These are phyloP conservation scores for Puya raimondii DNA, from an alignment of 176 grass and related monocot species.

Conservation along the genomic window DNA sequence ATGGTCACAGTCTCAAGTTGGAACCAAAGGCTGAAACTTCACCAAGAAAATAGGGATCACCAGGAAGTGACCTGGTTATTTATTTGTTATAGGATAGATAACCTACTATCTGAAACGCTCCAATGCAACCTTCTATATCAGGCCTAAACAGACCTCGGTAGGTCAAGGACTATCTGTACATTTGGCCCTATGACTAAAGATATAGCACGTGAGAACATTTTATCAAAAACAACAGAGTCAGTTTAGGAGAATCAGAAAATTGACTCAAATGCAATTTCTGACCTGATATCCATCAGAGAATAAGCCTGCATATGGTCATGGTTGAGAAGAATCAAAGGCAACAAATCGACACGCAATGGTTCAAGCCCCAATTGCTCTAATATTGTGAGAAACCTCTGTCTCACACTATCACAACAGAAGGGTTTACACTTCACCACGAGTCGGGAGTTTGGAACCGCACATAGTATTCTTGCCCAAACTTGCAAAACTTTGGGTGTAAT, in stretches of 20 bases:
- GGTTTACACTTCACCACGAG: conserved; percentile 97
- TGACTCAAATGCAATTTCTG: conserved; percentile 9
- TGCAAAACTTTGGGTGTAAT: conserved; percentile 90
- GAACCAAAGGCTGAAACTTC: too few species aligned
- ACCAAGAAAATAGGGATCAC: too few species aligned
- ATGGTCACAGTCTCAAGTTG: too few species aligned
- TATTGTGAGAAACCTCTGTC: conserved; percentile 79
- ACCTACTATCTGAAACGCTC: too few species aligned
- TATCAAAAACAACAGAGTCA: background rate
- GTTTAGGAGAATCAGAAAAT: background rate
- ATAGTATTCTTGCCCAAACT: conserved; percentile 92
- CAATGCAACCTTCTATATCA: too few species aligned
- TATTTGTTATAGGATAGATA: too few species aligned
- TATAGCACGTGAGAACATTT: too few species aligned
- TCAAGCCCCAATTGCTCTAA: conserved; percentile 82
- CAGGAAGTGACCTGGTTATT: too few species aligned
- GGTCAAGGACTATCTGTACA: too few species aligned
- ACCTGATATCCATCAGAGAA: conserved; percentile 99
- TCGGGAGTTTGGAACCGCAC: conserved; percentile 79
- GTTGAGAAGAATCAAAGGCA: conserved; percentile 95
- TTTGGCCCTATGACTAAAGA: too few species aligned
- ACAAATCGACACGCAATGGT: conserved; percentile 73
- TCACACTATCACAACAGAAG: conserved; percentile 87
- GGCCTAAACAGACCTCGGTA: too few species aligned
- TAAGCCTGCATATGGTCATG: conserved; percentile 99